Evolutionary conservation across 2,329 filamentous ascomycete species (phyloP), one percentile per base, ranked within the genome.

Genomic region (Colletotrichum graminicola): DNA sequence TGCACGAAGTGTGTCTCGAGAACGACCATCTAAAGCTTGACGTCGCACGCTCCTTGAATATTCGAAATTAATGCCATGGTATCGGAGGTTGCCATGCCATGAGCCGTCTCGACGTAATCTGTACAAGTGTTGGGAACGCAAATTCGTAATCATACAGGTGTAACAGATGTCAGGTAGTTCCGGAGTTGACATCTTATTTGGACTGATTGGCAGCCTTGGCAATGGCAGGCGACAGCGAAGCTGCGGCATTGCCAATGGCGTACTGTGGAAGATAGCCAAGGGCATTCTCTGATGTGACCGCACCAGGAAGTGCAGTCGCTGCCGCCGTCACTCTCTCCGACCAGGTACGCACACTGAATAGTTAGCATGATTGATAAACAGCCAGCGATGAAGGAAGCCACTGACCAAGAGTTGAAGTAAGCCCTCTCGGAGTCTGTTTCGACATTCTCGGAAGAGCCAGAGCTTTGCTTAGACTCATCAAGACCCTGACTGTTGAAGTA

Each of bases 191-290:
- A 18, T 18, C 11, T 57, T 56, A 71, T 34, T 67, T 71, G 51
- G 82, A 79, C 36, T 62, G 64, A 32, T 75, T 75, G 32, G 79
- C 78, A 26, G 79, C 75, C 72, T 84, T 84, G 45, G 80, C 82
- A 59, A 84, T 82, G 29, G 83, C 77, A 21, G 85, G 85, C 12
- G 82, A 79, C 26, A 87, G 79, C 57, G 84, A 87, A 29, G 86
- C 86, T 12, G 86, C 84, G 29, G 87, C 87, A 75, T 88, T 80
- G 23, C 87, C 86, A 34, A 62, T 62, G 12, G 81, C 77, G 67
- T 87, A 88, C 41, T 87, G 85, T 21, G 87, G 87, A 56, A 89
- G 78, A 54, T 86, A 83, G n/a, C 86, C 87, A 36, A 84, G 86
- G 10, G 84, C 87, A 16, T 86, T 89, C 55, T 84, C 85, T 4